phyloP scores from a whole-genome alignment of 2,329 filamentous ascomycete species.

The Verticillium albo-atrum region DNA sequence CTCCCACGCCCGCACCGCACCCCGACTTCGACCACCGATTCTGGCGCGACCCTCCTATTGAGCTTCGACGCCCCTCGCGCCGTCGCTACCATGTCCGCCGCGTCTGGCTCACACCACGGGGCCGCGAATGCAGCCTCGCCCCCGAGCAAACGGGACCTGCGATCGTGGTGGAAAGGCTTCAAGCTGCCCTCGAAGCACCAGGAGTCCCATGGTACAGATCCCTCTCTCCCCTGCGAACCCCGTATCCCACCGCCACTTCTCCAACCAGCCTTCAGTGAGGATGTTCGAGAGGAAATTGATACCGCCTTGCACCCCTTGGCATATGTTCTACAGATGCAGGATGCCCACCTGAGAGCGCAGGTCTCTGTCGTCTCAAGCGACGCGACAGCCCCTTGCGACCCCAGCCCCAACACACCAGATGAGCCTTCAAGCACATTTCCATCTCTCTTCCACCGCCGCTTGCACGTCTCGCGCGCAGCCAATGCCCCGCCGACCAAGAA shows the following conservation, averaged over 20 bases:
- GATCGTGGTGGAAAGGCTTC: constrained; percentile 97
- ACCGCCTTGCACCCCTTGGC: constrained; percentile 5
- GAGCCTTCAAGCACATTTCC: background rate
- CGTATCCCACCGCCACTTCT: background rate
- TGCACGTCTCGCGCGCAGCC: background rate
- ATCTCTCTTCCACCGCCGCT: background rate
- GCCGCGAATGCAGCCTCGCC: constrained; percentile 54
- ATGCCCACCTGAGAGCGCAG: constrained; percentile 4
- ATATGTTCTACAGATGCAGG: constrained; percentile 7
- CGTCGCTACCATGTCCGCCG: constrained; percentile 4
- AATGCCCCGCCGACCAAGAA: background rate
- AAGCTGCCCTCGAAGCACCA: constrained; percentile 62
- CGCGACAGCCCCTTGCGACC: constrained; percentile 3
- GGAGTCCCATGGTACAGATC: constrained; percentile 52
- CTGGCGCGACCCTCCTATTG: background rate
- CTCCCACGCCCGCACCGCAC: background rate
- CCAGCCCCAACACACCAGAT: background rate
- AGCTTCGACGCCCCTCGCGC: constrained; percentile 2
- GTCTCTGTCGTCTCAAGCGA: constrained; percentile 11
- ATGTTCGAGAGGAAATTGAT: constrained; percentile 7
- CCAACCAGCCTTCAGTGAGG: constrained; percentile 12
- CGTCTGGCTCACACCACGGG: constrained; percentile 23
- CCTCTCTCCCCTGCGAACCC: constrained; percentile 17
- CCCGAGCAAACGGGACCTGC: constrained; percentile 80
- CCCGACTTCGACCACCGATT: background rate